Evolutionary conservation across 805 yeast genomes (phyloP), one percentile per base, ranked within the genome.

Genomic region (Starmerella stigmatis): DNA sequence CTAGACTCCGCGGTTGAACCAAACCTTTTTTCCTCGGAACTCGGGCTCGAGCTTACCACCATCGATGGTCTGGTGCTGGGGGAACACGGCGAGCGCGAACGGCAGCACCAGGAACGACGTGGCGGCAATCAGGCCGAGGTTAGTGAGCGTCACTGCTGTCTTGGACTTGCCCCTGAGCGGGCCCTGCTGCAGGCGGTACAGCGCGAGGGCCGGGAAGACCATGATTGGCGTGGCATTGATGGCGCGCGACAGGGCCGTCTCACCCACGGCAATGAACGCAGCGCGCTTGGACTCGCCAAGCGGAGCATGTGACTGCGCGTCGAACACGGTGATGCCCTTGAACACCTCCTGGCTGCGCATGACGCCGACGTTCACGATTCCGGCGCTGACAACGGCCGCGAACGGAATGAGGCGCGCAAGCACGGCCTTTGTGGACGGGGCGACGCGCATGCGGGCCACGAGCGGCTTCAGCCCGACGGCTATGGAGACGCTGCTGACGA

Each of bases 331-430:
- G 46, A 67, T 67, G 16, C 71, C 71, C 43, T 57, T 81, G 56
- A 77, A 78, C 60, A 92, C 79, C 65, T 92, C 99, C 64, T 88
- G 94, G 46, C 89, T 77, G 67, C 99, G 78, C 98, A 92, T 92
- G 49, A 94, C 72, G 58, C 85, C 86, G n/a, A 92, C 96, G 56
- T 92, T 92, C 31, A 86, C 94, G 27, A 92, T 71, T 60, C 98
- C 97, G 1, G 99, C 99, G 43, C 92, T 79, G 1, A 88, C 96
- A 28, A 92, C 99, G 1, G 99, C 99, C 0, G 97, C 97, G 68
- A 92, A 92, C 6, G 99, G 99, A 11, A 92, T 94, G 46, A 92
- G 71, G 54, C 99, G 79, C 33, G 88, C 80, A 45, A 92, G 65
- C 25, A 88, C 71, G 55, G 80, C 65, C 59, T 71, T 78, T 2